Conservation (phyloP, 805 yeast species). For the Wickerhamomyces hampshirensis region DNA sequence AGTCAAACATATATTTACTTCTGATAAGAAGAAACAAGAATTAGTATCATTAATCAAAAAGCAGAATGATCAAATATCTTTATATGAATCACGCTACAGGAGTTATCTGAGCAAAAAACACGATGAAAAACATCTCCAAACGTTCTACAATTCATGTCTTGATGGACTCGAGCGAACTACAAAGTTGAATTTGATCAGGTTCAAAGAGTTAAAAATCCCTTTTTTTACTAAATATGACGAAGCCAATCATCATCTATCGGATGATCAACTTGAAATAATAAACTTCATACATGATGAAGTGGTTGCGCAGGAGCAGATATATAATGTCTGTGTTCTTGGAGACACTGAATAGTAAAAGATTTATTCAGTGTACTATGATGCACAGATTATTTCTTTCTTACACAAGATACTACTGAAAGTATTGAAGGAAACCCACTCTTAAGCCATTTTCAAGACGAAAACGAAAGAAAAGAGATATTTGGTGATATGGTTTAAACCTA, state of each 20-base stretch:
- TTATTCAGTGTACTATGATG: slow-evolving; percentile 27
- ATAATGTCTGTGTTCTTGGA: slow-evolving; percentile 26
- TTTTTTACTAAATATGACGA: slow-evolving; percentile 2
- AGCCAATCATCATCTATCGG: slow-evolving; percentile 1
- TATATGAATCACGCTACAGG: too few species aligned
- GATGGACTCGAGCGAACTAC: slow-evolving; percentile 5
- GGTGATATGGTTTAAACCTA: background rate
- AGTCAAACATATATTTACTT: too few species aligned
- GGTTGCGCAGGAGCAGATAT: background rate
- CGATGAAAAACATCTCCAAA: background rate
- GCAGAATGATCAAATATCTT: too few species aligned
- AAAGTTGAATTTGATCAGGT: slow-evolving; percentile 1
- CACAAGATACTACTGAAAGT: background rate
- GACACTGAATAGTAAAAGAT: slow-evolving; percentile 23
- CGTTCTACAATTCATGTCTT: slow-evolving; percentile 3
- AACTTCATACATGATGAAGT: slow-evolving; percentile 4
- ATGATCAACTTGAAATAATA: slow-evolving; percentile 5
- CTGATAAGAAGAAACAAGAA: too few species aligned
- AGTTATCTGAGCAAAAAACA: too few species aligned
- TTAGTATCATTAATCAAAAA: too few species aligned
- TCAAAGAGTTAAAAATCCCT: slow-evolving; percentile 5
- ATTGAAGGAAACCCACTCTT: slow-evolving; percentile 19
- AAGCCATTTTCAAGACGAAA: slow-evolving; percentile 20
- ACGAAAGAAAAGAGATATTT: slow-evolving; percentile 15
- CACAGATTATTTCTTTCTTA: slow-evolving; percentile 15